Conservation (phyloP, 2,329 filamentous ascomycete genomes). For the Thyridium curvatum region DNA sequence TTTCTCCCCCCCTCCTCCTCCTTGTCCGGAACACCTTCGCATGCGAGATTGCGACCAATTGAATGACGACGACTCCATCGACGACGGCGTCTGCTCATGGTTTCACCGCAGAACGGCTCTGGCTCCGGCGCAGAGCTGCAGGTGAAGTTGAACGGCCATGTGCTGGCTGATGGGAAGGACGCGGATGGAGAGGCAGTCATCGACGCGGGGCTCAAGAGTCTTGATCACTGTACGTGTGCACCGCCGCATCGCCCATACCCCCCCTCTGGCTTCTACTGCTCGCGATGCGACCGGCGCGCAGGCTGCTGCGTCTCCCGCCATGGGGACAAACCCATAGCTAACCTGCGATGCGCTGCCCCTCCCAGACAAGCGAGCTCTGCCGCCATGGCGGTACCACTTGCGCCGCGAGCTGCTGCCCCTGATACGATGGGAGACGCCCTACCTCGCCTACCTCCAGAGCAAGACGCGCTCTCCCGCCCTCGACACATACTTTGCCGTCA, state of each 20-base stretch:
- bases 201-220: constrained; percentile 73
- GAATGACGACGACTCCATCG: constrained; percentile 4
- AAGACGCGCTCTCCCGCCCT: constrained; percentile 74
- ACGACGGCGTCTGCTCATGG: neutral
- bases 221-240: constrained; percentile 65
- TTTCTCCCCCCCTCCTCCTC: no score
- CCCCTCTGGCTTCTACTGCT: no score
- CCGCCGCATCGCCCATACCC: no score
- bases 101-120: neutral
- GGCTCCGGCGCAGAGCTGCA: constrained; percentile 8
- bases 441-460: constrained; percentile 81
- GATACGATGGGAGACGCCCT: constrained; percentile 90
- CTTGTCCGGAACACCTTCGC: no score
- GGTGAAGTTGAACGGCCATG: no score
- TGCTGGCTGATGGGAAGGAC: no score
- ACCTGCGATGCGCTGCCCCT: constrained; percentile 1
- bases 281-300: no score
- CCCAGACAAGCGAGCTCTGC: constrained; percentile 74
- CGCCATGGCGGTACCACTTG: constrained; percentile 80
- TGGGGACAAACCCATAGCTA: constrained; percentile 2
- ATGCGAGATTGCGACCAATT: no score
- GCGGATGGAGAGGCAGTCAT: constrained; percentile 19
- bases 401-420: constrained; percentile 79
- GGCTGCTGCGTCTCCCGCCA: neutral
- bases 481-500: constrained; percentile 95